Evolutionary conservation across 2,329 filamentous ascomycete species (phyloP), one percentile per base, ranked within the genome.

Genomic region (Colletotrichum sp.): DNA sequence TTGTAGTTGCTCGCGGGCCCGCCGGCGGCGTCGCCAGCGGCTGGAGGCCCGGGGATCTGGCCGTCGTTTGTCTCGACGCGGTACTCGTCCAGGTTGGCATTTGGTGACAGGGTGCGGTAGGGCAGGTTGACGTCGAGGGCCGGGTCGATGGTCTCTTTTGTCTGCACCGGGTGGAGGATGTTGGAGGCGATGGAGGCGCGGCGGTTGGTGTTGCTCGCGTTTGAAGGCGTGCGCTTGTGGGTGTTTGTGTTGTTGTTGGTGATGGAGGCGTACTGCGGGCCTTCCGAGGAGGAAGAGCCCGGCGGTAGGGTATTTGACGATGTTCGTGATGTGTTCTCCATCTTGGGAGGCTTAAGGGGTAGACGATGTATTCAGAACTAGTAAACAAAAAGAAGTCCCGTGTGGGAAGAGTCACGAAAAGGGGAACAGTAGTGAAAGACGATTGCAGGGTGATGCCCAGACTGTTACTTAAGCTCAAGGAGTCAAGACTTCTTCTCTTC

Each of bases 1-100:
- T 86, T 86, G 82, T 90, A 90, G 22, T 79, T 65, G 66, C 82
- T 81, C 19, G 49, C 64, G 16, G 72, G 4, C 73, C 78, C 69
- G 59, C 77, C 59, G 25, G 67, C 3, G 19, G 5, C 39, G 39
- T n/a, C 22, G 30, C 25, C 7, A 7, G 79, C 61, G 22, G 66
- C 62, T 1, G 79, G 63, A 1, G 85, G 86, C 1, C 86, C 87
- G 29, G 91, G 87, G 78, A 95, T 94, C 70, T 91, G 87, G n/a
- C 94, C 94, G 0, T 84, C 81, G 7, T 86, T 83, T 3, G 90
- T 92, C 82, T 95, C 93, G 72, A 88, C 85, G 3, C 89, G 92
- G 83, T 93, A 95, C 84, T 95, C 94, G 39, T 89, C 88, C 71
- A 95, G 86, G 81, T 93, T 91, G 77, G 92, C 92, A 52, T 85